These are phyloP conservation scores for Heliamphora exappendiculata DNA, from an alignment of 148 eudicot species.

Conservation along the genomic window DNA sequence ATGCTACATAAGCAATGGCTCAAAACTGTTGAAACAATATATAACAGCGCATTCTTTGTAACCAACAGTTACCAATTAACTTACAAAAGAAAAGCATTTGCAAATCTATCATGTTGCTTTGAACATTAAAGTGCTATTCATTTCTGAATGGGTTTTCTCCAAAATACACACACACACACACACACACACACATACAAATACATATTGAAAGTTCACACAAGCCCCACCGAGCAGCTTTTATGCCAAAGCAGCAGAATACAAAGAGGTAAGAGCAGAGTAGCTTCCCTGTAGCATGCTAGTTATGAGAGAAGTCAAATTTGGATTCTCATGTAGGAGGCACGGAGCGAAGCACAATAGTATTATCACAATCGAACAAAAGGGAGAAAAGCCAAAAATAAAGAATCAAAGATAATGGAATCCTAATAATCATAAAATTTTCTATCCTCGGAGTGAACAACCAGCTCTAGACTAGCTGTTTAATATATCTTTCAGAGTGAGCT, in stretches of 20 bases:
- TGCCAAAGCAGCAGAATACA: not conserved
- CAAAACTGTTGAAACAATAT: too few species aligned
- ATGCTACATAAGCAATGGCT: not conserved
- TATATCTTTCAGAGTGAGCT: not conserved
- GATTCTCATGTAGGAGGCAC: not conserved
- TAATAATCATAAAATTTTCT: not conserved
- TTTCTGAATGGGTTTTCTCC: not conserved
- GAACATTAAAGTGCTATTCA: not conserved
- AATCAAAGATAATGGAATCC: too few species aligned
- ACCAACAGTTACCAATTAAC: not conserved
- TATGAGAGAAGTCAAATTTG: not conserved
- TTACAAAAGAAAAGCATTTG: not conserved
- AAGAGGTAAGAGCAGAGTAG: not conserved
- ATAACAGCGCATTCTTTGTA: not conserved
- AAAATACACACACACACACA: too few species aligned
- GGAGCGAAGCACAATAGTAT: not conserved
- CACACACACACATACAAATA: too few species aligned
- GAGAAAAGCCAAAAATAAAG: not conserved
- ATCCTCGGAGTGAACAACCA: not conserved
- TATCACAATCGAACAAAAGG: too few species aligned
- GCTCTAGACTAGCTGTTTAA: not conserved
- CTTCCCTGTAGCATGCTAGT: not conserved
- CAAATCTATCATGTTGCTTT: not conserved
- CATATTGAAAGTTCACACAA: too few species aligned
- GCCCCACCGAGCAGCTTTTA: not conserved